These are phyloP conservation scores for Moricandia arvensis DNA, from an alignment of 345 rosid species.

Conservation along the genomic window DNA sequence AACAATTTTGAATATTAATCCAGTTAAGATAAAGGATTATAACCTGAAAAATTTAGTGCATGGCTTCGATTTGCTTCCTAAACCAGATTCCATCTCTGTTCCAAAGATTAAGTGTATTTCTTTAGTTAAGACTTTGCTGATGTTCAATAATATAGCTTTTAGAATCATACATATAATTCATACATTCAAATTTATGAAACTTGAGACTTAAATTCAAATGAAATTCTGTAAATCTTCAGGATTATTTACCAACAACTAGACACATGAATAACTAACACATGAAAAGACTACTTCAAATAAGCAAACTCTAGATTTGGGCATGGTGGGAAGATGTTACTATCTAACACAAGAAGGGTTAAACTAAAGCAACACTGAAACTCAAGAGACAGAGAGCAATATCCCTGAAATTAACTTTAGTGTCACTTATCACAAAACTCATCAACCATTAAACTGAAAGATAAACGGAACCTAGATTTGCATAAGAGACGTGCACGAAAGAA, in stretches of 20 bases:
- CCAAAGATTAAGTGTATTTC: constrained; percentile 57
- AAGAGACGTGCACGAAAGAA: constrained; percentile 6
- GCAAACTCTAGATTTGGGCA: background rate
- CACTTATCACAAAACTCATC: background rate
- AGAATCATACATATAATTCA: constrained; percentile 23
- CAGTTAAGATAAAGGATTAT: constrained; percentile 58
- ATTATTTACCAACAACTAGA: background rate
- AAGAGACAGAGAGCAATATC: background rate
- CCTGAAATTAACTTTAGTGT: background rate
- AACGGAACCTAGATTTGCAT: constrained; percentile 4
- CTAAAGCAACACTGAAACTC: constrained; percentile 2
- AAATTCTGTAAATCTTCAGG: background rate
- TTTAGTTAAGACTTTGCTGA: constrained; percentile 34
- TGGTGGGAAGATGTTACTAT: constrained; percentile 27
- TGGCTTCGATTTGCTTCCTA: constrained; percentile 99
- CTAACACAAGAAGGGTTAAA: background rate
- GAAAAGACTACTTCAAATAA: constrained; percentile 7
- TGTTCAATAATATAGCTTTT: constrained; percentile 24
- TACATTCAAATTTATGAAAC: constrained; percentile 27
- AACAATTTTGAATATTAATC: constrained; percentile 40
- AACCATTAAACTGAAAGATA: constrained; percentile 13
- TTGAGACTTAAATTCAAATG: constrained; percentile 32
- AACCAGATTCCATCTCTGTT: constrained; percentile 94
- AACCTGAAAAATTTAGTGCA: constrained; percentile 99
- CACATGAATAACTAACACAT: constrained; percentile 16